phyloP scores from a whole-genome alignment of 345 rosid genomes.

The Euphorbia lathyris region DNA sequence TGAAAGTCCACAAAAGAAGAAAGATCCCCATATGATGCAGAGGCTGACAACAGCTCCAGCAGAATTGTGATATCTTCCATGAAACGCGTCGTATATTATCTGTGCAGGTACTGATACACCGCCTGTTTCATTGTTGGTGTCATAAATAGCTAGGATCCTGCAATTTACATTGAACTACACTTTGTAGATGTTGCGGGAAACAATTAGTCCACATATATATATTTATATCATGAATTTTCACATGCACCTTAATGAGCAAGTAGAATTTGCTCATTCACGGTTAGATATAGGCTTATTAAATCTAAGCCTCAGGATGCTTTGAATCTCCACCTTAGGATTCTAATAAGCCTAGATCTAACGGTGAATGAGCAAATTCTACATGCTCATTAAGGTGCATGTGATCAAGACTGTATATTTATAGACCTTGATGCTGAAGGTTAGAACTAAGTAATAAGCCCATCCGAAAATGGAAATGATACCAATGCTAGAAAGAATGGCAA shows the following conservation, averaged over 20 bases:
- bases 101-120: conserved; percentile 61
- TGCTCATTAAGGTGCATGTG: too few species aligned
- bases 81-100: conserved; percentile 61
- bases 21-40: conserved; percentile 56
- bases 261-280: too few species aligned
- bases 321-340: too few species aligned
- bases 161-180: background rate
- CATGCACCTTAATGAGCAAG: too few species aligned
- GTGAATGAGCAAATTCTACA: too few species aligned
- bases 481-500: conserved; percentile 55
- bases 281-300: too few species aligned
- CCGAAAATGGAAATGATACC: conserved; percentile 58
- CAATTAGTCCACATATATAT: too few species aligned
- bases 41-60: conserved; percentile 55
- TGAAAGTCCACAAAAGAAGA: conserved; percentile 68
- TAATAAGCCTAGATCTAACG: too few species aligned
- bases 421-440: conserved; percentile 61
- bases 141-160: conserved; percentile 50
- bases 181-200: background rate
- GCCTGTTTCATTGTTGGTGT: conserved; percentile 54
- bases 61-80: conserved; percentile 53
- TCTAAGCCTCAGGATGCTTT: too few species aligned
- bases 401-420: too few species aligned
- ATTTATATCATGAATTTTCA: too few species aligned
- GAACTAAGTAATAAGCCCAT: conserved; percentile 62